These are phyloP conservation scores for Rutstroemia sp. DNA, from an alignment of 2,329 filamentous ascomycete species.

Conservation along the genomic window DNA sequence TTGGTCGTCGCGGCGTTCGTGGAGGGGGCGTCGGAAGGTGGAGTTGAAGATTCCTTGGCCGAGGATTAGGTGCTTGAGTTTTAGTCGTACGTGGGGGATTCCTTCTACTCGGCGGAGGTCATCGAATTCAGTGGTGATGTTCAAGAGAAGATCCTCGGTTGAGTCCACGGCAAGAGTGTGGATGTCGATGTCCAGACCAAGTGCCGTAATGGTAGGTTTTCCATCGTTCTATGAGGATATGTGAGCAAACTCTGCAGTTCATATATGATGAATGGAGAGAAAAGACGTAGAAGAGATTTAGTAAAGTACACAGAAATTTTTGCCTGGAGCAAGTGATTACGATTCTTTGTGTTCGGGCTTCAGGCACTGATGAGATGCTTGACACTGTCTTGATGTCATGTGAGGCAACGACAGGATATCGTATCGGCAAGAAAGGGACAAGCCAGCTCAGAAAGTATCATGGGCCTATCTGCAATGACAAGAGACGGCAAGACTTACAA, in stretches of 20 bases:
- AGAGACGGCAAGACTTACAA: neutral
- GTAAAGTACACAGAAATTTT: neutral
- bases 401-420: neutral
- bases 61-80: neutral
- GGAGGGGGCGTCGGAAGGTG: neutral
- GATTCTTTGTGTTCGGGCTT: too few species aligned
- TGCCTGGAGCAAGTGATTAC: too few species aligned
- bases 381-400: too few species aligned
- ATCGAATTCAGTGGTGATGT: neutral
- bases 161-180: neutral
- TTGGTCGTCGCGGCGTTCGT: neutral
- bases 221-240: neutral
- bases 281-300: neutral
- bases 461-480: neutral
- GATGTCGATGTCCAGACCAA: neutral
- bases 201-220: neutral
- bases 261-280: neutral
- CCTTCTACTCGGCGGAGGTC: neutral
- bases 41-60: neutral
- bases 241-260: neutral
- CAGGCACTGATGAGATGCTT: too few species aligned
- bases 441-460: neutral
- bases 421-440: neutral
- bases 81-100: neutral
- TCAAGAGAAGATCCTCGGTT: neutral